phyloP scores from a whole-genome alignment of 2,329 filamentous ascomycete species.

The Talaromyces rugulosus region DNA sequence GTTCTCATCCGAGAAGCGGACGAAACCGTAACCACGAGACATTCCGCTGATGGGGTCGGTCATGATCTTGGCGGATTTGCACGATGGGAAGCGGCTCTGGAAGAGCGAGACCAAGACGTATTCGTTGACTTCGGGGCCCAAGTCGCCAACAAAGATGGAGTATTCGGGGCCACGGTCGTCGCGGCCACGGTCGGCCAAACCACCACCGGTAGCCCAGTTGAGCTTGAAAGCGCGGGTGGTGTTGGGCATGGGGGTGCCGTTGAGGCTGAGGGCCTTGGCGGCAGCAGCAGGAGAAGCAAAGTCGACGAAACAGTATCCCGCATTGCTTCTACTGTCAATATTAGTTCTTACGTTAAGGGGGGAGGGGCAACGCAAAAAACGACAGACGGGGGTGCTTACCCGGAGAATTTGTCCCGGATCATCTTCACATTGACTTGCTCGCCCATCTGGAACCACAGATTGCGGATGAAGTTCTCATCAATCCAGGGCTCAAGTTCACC shows the following conservation, averaged over 20 bases:
- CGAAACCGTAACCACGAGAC: constrained; percentile 96
- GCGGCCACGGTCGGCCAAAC: constrained; percentile 81
- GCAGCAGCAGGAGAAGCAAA: constrained; percentile 80
- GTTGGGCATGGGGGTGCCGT: constrained; percentile 86
- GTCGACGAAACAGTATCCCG: constrained; percentile 98
- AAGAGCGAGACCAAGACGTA: constrained; percentile 96
- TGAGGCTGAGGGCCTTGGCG: constrained; percentile 83
- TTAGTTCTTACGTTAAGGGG: constrained; percentile 28
- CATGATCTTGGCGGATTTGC: constrained; percentile 99
- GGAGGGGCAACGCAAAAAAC: constrained; percentile 2
- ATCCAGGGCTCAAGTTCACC: constrained; percentile 99
- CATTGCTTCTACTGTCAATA: constrained; percentile 66
- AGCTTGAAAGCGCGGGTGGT: constrained; percentile 95
- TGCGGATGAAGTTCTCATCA: constrained; percentile 97
- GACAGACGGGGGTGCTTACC: constrained; percentile 55
- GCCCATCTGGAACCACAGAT: constrained; percentile 86
- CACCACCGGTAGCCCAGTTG: constrained; percentile 97
- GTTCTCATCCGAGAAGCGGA: constrained; percentile 90
- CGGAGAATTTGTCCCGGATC: constrained; percentile 98
- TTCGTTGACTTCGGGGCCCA: constrained; percentile 97
- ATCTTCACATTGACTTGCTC: constrained; percentile 98
- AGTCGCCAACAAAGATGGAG: constrained; percentile 95
- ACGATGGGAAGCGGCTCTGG: constrained; percentile 91
- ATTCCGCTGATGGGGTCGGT: constrained; percentile 96
- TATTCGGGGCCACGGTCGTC: constrained; percentile 96